Evolutionary conservation across 129 eudicot species (phyloP).

Genomic region (carrot (Daucus carota)): DNA sequence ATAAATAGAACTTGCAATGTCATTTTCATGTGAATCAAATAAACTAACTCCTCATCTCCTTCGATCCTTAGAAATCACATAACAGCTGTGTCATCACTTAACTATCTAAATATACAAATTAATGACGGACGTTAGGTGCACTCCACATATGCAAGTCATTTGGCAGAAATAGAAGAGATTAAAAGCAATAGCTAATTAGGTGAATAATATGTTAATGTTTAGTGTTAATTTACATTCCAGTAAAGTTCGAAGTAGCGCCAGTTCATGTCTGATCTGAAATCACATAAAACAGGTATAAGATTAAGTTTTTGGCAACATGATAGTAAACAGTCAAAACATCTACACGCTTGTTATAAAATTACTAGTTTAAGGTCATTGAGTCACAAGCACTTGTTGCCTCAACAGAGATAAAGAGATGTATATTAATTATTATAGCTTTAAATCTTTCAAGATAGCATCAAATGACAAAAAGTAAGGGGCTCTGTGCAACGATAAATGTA

Average conservation of each 20-base stretch:
- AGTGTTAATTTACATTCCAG: not conserved
- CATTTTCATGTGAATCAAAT: no score
- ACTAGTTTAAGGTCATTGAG: not conserved
- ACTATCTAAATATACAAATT: no score
- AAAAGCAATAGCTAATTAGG: not conserved
- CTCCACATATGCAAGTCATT: not conserved
- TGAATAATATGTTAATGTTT: not conserved
- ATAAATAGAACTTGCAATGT: no score
- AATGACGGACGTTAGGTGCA: not conserved
- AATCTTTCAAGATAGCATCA: conserved; percentile 19
- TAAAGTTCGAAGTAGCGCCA: not conserved
- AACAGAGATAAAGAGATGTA: not conserved
- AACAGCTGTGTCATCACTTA: no score
- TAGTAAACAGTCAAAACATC: not conserved
- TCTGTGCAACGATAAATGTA: conserved; percentile 12
- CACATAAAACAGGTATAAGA: not conserved
- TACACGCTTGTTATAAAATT: not conserved
- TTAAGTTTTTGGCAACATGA: not conserved
- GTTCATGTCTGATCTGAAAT: not conserved
- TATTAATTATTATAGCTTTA: conserved; percentile 20
- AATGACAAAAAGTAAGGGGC: conserved; percentile 12
- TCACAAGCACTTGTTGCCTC: conserved; percentile 6
- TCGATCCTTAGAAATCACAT: no score
- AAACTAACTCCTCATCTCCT: no score
- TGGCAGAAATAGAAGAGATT: not conserved